A percentile compares a stretch with the other conserved stretches of the same genome.
These are phyloP conservation scores for Escovopsis sp. DNA, from an alignment of 2,329 filamentous ascomycete species.

Conservation along the genomic window DNA sequence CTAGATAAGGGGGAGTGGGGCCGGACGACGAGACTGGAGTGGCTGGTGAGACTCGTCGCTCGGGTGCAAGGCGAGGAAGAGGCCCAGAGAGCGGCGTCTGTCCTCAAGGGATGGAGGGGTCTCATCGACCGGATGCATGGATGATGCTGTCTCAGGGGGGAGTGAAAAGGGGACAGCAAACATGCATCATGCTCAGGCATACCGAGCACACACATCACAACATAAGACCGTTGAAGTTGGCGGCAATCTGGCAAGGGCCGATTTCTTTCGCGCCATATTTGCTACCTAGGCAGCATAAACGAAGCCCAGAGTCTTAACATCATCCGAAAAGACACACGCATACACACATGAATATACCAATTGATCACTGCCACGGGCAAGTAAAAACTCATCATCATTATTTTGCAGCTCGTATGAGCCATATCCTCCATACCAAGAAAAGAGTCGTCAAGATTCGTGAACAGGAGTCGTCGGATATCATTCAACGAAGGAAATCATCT, in stretches of 20 bases:
- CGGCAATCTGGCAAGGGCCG: background rate
- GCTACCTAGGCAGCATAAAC: background rate
- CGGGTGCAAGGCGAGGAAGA: conserved; percentile 8
- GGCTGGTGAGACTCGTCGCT: conserved; percentile 16
- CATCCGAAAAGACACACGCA: conserved; percentile 4
- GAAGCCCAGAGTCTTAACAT: background rate
- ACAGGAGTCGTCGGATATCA: too few relatives aligned
- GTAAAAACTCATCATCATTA: background rate
- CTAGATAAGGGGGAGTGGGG: conserved; percentile 20
- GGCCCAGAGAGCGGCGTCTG: conserved; percentile 7
- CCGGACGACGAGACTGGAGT: conserved; percentile 16
- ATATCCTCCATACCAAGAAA: too few relatives aligned
- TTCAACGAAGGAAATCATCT: background rate
- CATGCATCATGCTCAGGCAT: too few relatives aligned
- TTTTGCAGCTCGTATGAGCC: too few relatives aligned
- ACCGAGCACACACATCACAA: too few relatives aligned
- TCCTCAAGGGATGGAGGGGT: conserved; percentile 13
- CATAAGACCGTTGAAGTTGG: too few relatives aligned
- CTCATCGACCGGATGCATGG: conserved; percentile 4
- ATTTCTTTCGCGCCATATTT: too few relatives aligned
- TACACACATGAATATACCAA: background rate
- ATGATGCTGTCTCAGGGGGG: background rate
- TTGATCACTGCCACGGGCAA: too few relatives aligned
- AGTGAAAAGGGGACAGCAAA: background rate
- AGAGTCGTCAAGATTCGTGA: too few relatives aligned